phyloP scores from a whole-genome alignment of 495 filamentous ascomycete species.

The Neurospora sp. region DNA sequence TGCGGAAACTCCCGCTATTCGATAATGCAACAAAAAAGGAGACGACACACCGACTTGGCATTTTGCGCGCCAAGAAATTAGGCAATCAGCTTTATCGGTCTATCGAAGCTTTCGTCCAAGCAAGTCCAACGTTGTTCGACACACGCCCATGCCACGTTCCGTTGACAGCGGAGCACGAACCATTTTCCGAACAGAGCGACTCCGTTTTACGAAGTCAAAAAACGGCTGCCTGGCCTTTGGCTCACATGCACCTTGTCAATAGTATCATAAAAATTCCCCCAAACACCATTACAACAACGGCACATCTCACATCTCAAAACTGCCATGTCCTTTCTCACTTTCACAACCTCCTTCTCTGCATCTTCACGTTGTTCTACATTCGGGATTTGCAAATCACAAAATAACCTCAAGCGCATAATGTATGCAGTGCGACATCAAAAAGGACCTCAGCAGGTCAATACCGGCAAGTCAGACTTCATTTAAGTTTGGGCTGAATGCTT shows the following conservation, averaged over 20 bases:
- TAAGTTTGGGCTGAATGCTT: not conserved
- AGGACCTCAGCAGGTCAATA: not conserved
- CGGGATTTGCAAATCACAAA: not conserved
- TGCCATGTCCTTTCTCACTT: not conserved
- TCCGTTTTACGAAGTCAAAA: not conserved
- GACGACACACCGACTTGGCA: not conserved
- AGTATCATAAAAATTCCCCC: not conserved
- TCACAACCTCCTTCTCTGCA: not conserved
- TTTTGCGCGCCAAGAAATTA: not conserved
- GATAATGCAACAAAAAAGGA: not conserved
- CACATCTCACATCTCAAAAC: not conserved
- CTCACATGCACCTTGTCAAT: not conserved
- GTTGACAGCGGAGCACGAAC: not conserved
- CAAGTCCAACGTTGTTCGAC: not conserved
- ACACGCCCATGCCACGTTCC: not conserved
- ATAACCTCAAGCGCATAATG: not conserved
- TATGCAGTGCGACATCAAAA: not conserved
- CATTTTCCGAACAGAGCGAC: not conserved
- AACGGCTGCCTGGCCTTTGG: not conserved
- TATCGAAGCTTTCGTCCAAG: not conserved
- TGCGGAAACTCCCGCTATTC: not conserved
- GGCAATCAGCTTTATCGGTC: not conserved
- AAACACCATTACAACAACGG: not conserved
- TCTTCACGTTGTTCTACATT: not conserved
- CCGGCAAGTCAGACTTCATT: not conserved